phyloP scores from a whole-genome alignment of 257 asterid species.

The Nicotiana otophora region DNA sequence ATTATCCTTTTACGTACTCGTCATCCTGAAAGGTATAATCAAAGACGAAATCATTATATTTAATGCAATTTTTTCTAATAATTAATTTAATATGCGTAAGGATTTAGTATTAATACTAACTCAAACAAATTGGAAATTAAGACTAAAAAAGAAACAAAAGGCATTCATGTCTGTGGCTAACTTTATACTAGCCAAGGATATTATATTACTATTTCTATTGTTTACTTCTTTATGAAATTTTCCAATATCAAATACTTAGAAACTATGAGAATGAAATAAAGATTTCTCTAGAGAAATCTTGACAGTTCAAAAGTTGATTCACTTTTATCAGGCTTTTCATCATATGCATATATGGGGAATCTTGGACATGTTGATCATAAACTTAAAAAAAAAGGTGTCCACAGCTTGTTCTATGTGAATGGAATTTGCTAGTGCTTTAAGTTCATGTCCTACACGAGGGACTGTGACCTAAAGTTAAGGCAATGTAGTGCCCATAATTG shows the following conservation, averaged over 20 bases:
- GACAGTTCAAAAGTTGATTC: constrained; percentile 17
- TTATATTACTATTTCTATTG: neutral
- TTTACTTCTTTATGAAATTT: neutral
- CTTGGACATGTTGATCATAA: constrained; percentile 16
- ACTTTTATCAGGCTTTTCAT: constrained; percentile 22
- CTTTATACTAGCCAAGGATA: neutral
- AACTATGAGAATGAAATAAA: neutral
- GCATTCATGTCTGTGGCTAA: neutral
- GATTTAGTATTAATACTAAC: too few relatives aligned
- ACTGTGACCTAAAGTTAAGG: neutral
- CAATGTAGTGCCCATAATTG: constrained; percentile 22
- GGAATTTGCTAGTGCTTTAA: constrained; percentile 1
- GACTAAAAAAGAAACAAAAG: neutral
- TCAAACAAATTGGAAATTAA: neutral
- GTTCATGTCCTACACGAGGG: neutral
- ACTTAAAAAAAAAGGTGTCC: constrained; percentile 5
- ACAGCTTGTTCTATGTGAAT: neutral
- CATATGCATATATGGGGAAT: constrained; percentile 25
- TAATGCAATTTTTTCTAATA: too few relatives aligned
- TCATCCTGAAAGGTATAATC: too few relatives aligned
- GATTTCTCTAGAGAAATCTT: constrained; percentile 25
- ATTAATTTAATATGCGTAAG: too few relatives aligned
- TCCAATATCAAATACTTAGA: neutral
- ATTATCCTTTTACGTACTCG: too few relatives aligned
- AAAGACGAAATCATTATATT: too few relatives aligned